These are phyloP conservation scores for Eruca vesicaria DNA, from an alignment of 441 rosid species.

Conservation along the genomic window DNA sequence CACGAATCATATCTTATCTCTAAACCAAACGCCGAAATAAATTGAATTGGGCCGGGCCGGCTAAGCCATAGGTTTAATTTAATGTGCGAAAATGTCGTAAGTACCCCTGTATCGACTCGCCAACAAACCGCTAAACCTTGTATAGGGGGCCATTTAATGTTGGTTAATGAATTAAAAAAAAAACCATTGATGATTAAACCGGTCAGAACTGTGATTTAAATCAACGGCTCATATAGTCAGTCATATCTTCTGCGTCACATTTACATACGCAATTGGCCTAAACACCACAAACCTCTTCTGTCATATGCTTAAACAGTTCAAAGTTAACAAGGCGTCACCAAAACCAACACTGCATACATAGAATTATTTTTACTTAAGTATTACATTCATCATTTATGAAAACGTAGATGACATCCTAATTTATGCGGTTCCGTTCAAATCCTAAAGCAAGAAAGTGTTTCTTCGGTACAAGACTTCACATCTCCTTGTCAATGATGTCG, in stretches of 20 bases:
- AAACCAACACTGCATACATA: not conserved
- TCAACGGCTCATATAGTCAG: no score
- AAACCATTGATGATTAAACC: not conserved
- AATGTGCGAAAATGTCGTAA: not conserved
- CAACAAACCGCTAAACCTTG: not conserved
- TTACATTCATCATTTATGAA: not conserved
- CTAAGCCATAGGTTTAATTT: no score
- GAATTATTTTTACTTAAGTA: not conserved
- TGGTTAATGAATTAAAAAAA: not conserved
- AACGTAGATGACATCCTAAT: no score
- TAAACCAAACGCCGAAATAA: constrained; percentile 8
- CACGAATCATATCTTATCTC: constrained; percentile 13
- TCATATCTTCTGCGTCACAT: no score
- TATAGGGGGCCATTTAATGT: no score
- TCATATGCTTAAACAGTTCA: no score
- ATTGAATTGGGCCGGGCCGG: constrained; percentile 12
- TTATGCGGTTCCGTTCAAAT: not conserved
- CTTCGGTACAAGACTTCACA: constrained; percentile 43
- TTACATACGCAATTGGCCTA: no score
- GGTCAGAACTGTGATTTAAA: not conserved
- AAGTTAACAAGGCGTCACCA: not conserved
- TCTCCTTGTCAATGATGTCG: constrained; percentile 71
- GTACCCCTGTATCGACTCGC: constrained; percentile 16
- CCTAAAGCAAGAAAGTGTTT: constrained; percentile 24
- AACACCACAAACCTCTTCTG: not conserved